phyloP scores from a whole-genome alignment of 768 basidiomycete species.

The Astraeus odoratus region DNA sequence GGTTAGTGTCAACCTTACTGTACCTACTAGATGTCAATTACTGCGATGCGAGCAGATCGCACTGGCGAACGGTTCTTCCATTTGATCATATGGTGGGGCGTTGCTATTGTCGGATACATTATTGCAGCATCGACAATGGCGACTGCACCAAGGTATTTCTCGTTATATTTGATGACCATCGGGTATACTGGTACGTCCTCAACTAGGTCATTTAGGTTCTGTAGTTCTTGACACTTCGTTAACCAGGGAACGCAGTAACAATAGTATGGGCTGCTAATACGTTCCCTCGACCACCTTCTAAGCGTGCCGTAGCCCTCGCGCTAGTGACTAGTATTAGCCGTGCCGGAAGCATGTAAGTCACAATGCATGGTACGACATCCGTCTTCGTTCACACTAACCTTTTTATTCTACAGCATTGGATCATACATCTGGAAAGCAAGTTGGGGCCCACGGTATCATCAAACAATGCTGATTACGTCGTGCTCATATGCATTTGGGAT shows the following conservation, averaged over 20 bases:
- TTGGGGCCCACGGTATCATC: conserved; percentile 62
- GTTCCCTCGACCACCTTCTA: conserved; percentile 55
- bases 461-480: conserved; percentile 48
- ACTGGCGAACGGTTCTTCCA: conserved; percentile 66
- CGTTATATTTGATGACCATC: conserved; percentile 56
- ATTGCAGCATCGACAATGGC: conserved; percentile 49
- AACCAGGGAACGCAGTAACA: conserved; percentile 31
- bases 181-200: conserved; percentile 39
- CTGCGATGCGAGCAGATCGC: conserved; percentile 33
- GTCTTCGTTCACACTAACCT: not conserved
- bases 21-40: not conserved
- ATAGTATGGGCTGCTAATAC: conserved; percentile 59
- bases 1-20: conserved; percentile 22
- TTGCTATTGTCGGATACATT: conserved; percentile 52
- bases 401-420: conserved; percentile 39
- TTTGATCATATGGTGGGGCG: conserved; percentile 50
- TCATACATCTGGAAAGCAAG: conserved; percentile 54
- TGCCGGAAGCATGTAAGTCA: conserved; percentile 49
- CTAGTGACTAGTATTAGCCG: conserved; percentile 58
- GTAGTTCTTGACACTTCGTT: not conserved
- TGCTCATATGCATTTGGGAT: conserved; percentile 26
- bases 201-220: not conserved
- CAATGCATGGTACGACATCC: not conserved
- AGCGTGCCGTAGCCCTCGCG: conserved; percentile 47
- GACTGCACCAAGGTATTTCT: conserved; percentile 49